These are phyloP conservation scores for Sporisorium iseilematis-ciliati DNA, from an alignment of 1,284 basidiomycete genomes.

Conservation along the genomic window DNA sequence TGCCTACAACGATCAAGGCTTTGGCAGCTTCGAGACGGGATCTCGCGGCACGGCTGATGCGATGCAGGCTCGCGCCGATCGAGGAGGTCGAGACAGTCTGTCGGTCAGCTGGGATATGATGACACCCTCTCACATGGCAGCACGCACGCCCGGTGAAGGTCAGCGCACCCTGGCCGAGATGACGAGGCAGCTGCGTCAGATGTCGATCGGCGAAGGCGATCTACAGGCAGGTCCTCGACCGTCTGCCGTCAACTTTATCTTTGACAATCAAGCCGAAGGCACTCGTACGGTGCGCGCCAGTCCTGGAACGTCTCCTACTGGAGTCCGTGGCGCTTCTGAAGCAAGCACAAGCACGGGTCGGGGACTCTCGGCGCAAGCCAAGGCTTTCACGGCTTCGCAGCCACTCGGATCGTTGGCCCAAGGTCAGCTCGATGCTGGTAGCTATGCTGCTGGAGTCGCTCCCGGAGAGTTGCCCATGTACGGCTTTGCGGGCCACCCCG, in stretches of 20 bases:
- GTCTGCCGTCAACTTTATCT: constrained; percentile 16
- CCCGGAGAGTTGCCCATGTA: constrained; percentile 5
- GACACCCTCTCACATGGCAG: constrained; percentile 33
- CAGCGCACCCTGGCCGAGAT: constrained; percentile 40
- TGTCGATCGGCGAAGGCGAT: constrained; percentile 40
- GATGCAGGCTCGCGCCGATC: constrained; percentile 1
- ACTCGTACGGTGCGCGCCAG: constrained; percentile 45
- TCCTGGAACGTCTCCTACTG: constrained; percentile 41
- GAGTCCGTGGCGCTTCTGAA: constrained; percentile 12
- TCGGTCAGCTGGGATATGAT: constrained; percentile 52
- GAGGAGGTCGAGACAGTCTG: constrained; percentile 36
- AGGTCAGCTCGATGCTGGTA: constrained; percentile 10
- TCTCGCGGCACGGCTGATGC: constrained; percentile 22
- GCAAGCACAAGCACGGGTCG: constrained; percentile 5
- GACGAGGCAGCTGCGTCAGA: constrained; percentile 43
- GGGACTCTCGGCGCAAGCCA: constrained; percentile 40
- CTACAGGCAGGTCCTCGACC: constrained; percentile 1
- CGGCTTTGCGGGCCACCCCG: constrained; percentile 10
- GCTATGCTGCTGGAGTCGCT: constrained; percentile 4
- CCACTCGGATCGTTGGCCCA: constrained; percentile 10
- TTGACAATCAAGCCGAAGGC: constrained; percentile 38
- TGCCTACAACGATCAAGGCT: constrained; percentile 26
- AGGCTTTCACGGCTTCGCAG: constrained; percentile 33
- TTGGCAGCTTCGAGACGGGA: constrained; percentile 19
- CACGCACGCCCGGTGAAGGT: constrained; percentile 28